A percentile compares a stretch with the other conserved stretches of the same genome.
Evolutionary conservation across 2,329 filamentous ascomycete species (phyloP).

Genomic region (Fonsecaea erecta): DNA sequence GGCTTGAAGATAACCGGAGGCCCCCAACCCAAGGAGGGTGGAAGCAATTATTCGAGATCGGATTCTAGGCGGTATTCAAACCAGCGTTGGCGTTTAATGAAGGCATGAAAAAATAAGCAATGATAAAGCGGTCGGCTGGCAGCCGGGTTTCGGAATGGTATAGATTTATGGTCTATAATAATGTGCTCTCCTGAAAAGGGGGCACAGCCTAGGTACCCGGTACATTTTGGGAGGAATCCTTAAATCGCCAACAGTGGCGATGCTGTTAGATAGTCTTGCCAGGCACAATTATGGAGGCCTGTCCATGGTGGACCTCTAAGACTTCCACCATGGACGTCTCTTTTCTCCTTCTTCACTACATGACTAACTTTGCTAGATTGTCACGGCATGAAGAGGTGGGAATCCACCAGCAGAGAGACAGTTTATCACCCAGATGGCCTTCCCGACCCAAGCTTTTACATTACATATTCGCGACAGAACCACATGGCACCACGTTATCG

Average conservation of each 20-base stretch:
- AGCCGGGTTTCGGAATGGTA: neutral
- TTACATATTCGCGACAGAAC: no score
- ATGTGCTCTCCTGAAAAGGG: neutral
- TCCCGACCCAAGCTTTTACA: no score
- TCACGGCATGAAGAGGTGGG: neutral
- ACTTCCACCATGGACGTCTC: neutral
- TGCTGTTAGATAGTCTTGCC: neutral
- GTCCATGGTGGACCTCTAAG: neutral
- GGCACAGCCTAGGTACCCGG: neutral
- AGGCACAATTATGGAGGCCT: neutral
- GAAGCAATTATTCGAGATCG: neutral
- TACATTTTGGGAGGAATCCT: neutral
- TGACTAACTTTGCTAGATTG: neutral
- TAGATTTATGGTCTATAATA: neutral
- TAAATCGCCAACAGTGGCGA: neutral
- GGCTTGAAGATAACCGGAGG: neutral
- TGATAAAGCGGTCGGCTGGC: neutral
- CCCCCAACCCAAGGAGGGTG: neutral
- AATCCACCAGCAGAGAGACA: neutral
- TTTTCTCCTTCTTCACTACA: neutral
- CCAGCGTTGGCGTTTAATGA: conserved; percentile 15
- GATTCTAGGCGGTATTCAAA: conserved; percentile 19
- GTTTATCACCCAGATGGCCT: no score
- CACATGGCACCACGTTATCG: no score
- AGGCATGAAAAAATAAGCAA: conserved; percentile 10